These are phyloP conservation scores for Phlebopus sp. DNA, from an alignment of 1,284 basidiomycete genomes.

Conservation along the genomic window DNA sequence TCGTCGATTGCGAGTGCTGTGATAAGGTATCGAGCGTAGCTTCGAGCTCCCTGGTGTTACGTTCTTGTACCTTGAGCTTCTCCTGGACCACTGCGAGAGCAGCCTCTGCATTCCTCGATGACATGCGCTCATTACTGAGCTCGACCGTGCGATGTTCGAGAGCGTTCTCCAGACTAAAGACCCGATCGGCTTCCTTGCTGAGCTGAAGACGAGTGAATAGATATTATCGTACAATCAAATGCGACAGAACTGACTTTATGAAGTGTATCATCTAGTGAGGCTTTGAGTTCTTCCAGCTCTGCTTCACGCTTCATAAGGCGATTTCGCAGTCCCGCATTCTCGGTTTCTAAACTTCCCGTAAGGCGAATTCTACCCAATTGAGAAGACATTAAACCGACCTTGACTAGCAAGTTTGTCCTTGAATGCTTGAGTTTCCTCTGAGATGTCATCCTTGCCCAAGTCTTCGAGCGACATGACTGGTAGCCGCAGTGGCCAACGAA, in stretches of 20 bases:
- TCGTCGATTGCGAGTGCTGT: conserved; percentile 47
- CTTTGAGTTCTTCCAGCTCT: conserved; percentile 53
- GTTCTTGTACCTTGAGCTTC: conserved; percentile 49
- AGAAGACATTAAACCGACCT: conserved; percentile 40
- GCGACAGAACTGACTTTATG: conserved; percentile 49
- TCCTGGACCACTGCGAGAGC: conserved; percentile 48
- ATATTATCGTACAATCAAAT: conserved; percentile 9
- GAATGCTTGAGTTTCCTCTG: conserved; percentile 54
- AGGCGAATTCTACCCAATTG: conserved; percentile 4
- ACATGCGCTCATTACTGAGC: conserved; percentile 53
- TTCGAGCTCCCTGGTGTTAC: conserved; percentile 53
- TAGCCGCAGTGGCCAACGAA: conserved; percentile 15
- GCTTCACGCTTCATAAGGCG: conserved; percentile 53
- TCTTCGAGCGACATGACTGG: conserved; percentile 54
- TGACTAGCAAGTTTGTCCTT: conserved; percentile 62
- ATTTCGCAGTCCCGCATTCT: conserved; percentile 55
- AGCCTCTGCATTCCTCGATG: conserved; percentile 51
- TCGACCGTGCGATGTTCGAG: conserved; percentile 49
- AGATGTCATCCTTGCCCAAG: conserved; percentile 57
- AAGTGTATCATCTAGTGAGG: conserved; percentile 52
- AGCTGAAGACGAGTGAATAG: conserved; percentile 40
- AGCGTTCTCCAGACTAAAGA: conserved; percentile 51
- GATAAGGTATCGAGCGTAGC: conserved; percentile 56
- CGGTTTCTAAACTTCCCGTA: conserved; percentile 42
- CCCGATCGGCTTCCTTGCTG: conserved; percentile 54